Conservation (phyloP, 2,329 filamentous ascomycete genomes). For the Hymenotorrendiella dingleyae region DNA sequence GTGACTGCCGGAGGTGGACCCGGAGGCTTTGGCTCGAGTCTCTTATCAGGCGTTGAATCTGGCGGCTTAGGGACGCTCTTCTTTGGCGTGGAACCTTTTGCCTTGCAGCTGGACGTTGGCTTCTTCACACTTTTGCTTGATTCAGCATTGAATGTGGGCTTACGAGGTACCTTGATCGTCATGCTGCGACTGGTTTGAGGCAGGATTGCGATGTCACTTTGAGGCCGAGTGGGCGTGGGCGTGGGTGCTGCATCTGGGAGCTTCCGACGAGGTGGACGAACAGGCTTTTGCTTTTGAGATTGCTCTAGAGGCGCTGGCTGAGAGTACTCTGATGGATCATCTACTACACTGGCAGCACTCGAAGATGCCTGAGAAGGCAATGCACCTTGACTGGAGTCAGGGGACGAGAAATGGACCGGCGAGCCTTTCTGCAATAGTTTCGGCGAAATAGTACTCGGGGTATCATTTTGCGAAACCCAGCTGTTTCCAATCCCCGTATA, state of each 20-base stretch:
- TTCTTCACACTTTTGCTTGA: no score
- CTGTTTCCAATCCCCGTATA: not conserved
- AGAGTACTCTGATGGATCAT: slow-evolving; percentile 13
- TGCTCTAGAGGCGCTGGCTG: no score
- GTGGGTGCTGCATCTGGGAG: slow-evolving; percentile 15
- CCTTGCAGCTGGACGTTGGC: no score
- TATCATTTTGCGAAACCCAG: slow-evolving; percentile 9
- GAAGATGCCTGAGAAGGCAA: slow-evolving; percentile 13
- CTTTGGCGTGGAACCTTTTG: no score
- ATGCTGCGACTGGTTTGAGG: no score
- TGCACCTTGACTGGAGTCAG: slow-evolving; percentile 16
- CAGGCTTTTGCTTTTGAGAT: slow-evolving; percentile 9
- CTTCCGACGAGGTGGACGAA: slow-evolving; percentile 13
- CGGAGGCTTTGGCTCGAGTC: slow-evolving; percentile 17
- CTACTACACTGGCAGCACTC: slow-evolving; percentile 6
- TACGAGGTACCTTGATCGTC: no score
- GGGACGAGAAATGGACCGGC: slow-evolving; percentile 12
- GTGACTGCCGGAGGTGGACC: not conserved
- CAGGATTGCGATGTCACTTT: no score
- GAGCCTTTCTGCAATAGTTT: slow-evolving; percentile 19
- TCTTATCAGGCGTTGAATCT: slow-evolving; percentile 4
- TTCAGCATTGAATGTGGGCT: no score
- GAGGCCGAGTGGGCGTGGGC: no score
- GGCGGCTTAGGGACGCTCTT: no score
- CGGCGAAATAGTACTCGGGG: slow-evolving; percentile 23